Evolutionary conservation across 2,329 filamentous ascomycete genomes (phyloP), one percentile per base, ranked within the genome.

Genomic region (Sordariomycetes sp.): DNA sequence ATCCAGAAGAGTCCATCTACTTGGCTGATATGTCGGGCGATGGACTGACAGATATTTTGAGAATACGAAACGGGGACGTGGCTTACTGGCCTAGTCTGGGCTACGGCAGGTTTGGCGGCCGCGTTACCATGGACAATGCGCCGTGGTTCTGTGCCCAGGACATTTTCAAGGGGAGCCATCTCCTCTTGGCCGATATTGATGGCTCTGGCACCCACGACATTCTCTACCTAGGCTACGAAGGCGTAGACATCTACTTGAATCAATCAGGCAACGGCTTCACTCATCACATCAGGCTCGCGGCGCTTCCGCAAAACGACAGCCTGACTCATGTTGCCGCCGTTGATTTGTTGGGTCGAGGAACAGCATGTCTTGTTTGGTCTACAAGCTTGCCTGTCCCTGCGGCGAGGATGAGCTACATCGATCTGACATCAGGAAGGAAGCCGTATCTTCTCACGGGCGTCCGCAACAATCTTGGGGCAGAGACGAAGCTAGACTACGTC

Each of bases 51-150:
- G 50, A 54, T 32, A 15, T 53, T 6, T 46, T 49, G 8, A 27
- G 39, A 2, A 41, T 59, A 23, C 23, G 39, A 5, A 48, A 54
- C 33, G 46, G 46, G 0, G 30, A 43, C 12, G 30, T 55, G 2
- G 48, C 30, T 15, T 59, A 58, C 38, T 60, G 55, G 52, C 53
- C 56, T 3, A 58, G 54, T 33, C 26, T 53, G 3, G 57, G 57
- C 4, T 46, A 60, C 37, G 57, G 56, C 3, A 15, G 28, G 1
- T 59, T 60, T 42, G 51, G 49, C 1, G 15, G 14, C 1, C 41
- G 43, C 17, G 40, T 58, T 12, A 25, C 15, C 3, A 57, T 59
- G 51, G 42, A 33, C 4, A 46, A 52, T 37, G 9, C 49, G 1
- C 52, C 54, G 8, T 16, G 20, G 12, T 27, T 27, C 6, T 12